phyloP scores from a whole-genome alignment of 306 rosid genomes.

The Acacia confusa region DNA sequence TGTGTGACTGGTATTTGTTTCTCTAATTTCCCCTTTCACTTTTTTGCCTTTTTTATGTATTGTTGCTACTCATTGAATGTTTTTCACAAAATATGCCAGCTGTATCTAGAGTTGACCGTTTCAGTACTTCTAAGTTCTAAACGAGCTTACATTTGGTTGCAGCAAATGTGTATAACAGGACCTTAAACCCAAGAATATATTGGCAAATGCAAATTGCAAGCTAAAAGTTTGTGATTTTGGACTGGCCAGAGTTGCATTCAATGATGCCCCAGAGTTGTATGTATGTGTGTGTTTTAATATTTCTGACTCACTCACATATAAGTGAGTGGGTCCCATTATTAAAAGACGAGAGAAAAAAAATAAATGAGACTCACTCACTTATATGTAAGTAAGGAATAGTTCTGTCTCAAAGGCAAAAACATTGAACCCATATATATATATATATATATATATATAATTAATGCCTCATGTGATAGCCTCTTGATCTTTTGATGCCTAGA shows the following conservation, averaged over 20 bases:
- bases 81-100: not conserved
- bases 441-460: too few relatives aligned
- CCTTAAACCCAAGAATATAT: slow-evolving; percentile 91
- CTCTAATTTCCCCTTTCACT: not conserved
- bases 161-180: slow-evolving; percentile 98
- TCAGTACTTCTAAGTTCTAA: slow-evolving; percentile 14
- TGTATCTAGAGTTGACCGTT: not conserved
- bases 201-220: slow-evolving; percentile 97
- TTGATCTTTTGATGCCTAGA: too few relatives aligned
- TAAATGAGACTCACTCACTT: too few relatives aligned
- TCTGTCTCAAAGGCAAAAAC: too few relatives aligned
- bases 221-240: slow-evolving; percentile 98
- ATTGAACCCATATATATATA: too few relatives aligned
- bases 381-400: too few relatives aligned
- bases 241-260: slow-evolving; percentile 90
- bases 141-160: slow-evolving; percentile 41
- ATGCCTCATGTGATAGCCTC: too few relatives aligned
- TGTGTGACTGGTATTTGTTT: slow-evolving; percentile 61
- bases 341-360: too few relatives aligned
- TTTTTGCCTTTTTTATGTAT: slow-evolving; percentile 8
- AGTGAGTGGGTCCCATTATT: too few relatives aligned
- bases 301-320: too few relatives aligned
- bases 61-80: not conserved
- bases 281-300: too few relatives aligned
- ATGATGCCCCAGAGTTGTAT: slow-evolving; percentile 79